Conservation (phyloP, 2,329 filamentous ascomycete species). For the Orbilia ellipsospora region DNA sequence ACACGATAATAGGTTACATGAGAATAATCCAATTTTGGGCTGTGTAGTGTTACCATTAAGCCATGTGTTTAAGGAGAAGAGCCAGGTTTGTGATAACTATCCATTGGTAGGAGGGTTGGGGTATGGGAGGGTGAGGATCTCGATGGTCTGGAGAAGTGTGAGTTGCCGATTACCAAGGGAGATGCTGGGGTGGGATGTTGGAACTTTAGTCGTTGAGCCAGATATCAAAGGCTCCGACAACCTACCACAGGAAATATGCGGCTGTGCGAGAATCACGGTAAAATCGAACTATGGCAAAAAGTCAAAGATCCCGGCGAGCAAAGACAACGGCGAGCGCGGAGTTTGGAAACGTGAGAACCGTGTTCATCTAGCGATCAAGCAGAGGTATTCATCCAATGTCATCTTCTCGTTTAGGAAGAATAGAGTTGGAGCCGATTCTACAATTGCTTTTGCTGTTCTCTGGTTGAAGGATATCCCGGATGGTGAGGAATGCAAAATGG, state of each 20-base stretch:
- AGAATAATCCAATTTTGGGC: conserved; percentile 76
- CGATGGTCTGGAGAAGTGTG: conserved; percentile 78
- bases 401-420: conserved; percentile 72
- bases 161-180: conserved; percentile 69
- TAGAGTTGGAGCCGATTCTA: conserved; percentile 67
- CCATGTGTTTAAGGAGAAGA: conserved; percentile 72
- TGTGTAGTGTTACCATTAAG: conserved; percentile 75
- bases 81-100: conserved; percentile 74
- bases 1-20: conserved; percentile 74
- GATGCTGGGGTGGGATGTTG: conserved; percentile 75
- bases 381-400: conserved; percentile 70
- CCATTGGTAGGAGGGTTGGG: conserved; percentile 78
- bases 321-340: not conserved
- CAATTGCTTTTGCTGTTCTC: conserved; percentile 72
- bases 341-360: conserved; percentile 24
- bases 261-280: conserved; percentile 20
- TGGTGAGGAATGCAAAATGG: conserved; percentile 71
- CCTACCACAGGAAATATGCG: conserved; percentile 23
- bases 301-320: conserved; percentile 16
- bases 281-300: conserved; percentile 24
- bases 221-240: conserved; percentile 23
- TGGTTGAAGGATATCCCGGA: conserved; percentile 78
- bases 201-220: conserved; percentile 69
- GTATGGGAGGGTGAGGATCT: conserved; percentile 75
- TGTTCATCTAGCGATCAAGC: conserved; percentile 68